Base-by-base conservation (phyloP, 768 basidiomycete species). In the Leucocoprinus sp. region DNA sequence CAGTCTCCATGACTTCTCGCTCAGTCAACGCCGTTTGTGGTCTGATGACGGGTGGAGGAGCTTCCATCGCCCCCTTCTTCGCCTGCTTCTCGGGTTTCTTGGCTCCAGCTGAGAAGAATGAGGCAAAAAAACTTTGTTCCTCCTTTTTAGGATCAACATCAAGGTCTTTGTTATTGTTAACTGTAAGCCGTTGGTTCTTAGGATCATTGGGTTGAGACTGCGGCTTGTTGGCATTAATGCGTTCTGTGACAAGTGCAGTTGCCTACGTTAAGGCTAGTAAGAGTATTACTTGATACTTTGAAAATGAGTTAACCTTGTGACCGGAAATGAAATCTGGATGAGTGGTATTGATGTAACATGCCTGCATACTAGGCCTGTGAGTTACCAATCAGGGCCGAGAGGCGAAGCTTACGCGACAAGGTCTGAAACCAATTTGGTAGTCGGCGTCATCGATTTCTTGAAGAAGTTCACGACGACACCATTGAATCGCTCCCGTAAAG, bases 281-380 rank as follows among this genome's bases (percentile, higher is more conserved):
- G n/a, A 27, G n/a, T 49, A 33, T 34, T 18, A 4, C 36, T 26
- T 29, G 28, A 7, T 33, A 3, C 15, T 6, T 12, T 17, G 14
- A 37, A 35, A 9, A 14, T 17, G 8, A 19, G 56, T 57, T 29
- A 44, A 74, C 85, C 68, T 85, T 93, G 68, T 99, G 95, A 18
- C 96, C 96, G 51, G 82, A 88, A 60, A 99, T 78, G 69, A 99
- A 98, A 66, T 99, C 96, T 1, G 96, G 96, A 61, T 99, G 96
- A 1, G 95, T 98, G 11, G 96, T 98, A 68, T 99, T 99, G 57
- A 99, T 85, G 61, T 98, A 99, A 62, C 92, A 95, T 28, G 93
- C 92, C 70, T 98, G 95, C 93, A 97, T 97, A 27, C 87, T 92
- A 17, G 39, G 23, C 27, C 37, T 26, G 40, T 18, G 49, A 54